Percentiles rank a stretch among this genome's conserved stretches.
Conservation (phyloP, 345 rosid species). For the Rhizophora apiculata region DNA sequence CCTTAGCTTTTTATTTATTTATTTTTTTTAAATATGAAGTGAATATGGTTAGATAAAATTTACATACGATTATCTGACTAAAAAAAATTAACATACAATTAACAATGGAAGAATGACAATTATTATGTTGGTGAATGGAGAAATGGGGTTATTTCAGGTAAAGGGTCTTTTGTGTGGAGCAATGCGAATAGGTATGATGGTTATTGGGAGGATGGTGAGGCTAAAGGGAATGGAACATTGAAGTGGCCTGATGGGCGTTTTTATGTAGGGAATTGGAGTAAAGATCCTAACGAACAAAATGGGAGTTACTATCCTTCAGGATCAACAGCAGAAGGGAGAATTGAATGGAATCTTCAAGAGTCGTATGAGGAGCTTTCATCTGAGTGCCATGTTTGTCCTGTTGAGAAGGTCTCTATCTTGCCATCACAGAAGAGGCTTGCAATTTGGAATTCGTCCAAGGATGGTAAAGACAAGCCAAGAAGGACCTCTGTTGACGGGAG, state of each 20-base stretch:
- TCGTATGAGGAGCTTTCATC: constrained; percentile 36
- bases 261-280: constrained; percentile 84
- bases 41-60: too few species aligned
- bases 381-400: constrained; percentile 40
- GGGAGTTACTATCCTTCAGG: constrained; percentile 72
- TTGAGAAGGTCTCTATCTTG: constrained; percentile 60
- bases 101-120: constrained; percentile 45
- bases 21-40: too few species aligned
- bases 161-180: constrained; percentile 66
- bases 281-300: constrained; percentile 65
- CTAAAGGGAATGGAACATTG: constrained; percentile 68
- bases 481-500: constrained; percentile 81
- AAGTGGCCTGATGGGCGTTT: constrained; percentile 80
- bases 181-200: constrained; percentile 71
- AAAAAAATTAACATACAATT: too few species aligned
- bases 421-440: constrained; percentile 90
- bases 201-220: constrained; percentile 73
- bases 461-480: constrained; percentile 43
- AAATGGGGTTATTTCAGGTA: constrained; percentile 60
- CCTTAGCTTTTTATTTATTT: too few species aligned
- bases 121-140: constrained; percentile 72
- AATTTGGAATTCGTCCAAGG: constrained; percentile 69
- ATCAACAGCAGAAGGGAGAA: constrained; percentile 26
- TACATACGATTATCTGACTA: too few species aligned
- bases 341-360: constrained; percentile 68